These are phyloP conservation scores for Rhodotorula paludigena DNA, from an alignment of 768 basidiomycete species.

Conservation along the genomic window DNA sequence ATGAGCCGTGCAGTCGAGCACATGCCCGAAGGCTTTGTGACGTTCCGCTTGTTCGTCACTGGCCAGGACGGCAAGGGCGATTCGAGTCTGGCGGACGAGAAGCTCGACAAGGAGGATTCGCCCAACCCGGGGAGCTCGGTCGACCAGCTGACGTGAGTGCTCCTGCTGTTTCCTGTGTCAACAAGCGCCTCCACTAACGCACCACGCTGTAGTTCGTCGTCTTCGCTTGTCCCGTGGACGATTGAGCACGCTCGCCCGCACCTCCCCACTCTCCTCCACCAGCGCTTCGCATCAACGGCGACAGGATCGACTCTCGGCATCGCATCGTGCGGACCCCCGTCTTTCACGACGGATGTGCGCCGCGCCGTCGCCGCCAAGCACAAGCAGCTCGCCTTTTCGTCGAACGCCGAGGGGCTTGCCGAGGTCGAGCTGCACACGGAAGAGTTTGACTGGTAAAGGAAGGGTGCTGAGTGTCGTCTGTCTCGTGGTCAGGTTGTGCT, in stretches of 20 bases:
- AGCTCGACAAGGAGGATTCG: constrained; percentile 11
- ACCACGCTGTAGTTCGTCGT: neutral
- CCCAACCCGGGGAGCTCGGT: neutral
- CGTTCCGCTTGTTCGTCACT: constrained; percentile 20
- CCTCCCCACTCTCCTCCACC: neutral
- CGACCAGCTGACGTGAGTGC: neutral
- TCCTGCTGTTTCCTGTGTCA: neutral
- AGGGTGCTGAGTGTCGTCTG: neutral
- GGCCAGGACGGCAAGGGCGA: neutral
- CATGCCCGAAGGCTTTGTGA: constrained; percentile 1
- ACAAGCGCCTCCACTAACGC: neutral
- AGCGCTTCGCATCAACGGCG: constrained; percentile 1
- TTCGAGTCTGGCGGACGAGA: neutral
- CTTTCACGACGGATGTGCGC: constrained; percentile 21
- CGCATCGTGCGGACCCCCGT: constrained; percentile 16
- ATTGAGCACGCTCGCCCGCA: neutral
- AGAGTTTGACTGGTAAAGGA: constrained; percentile 35
- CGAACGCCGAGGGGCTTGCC: neutral
- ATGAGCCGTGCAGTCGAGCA: neutral
- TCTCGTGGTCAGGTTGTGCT: too few relatives aligned
- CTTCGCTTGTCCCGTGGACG: constrained; percentile 8
- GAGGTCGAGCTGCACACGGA: constrained; percentile 35
- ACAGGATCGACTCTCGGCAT: constrained; percentile 14
- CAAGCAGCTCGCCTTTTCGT: neutral
- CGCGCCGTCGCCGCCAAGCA: constrained; percentile 24